Base-by-base conservation (phyloP, 2,329 filamentous ascomycete genomes). In the Colletotrichum tamarilloi region DNA sequence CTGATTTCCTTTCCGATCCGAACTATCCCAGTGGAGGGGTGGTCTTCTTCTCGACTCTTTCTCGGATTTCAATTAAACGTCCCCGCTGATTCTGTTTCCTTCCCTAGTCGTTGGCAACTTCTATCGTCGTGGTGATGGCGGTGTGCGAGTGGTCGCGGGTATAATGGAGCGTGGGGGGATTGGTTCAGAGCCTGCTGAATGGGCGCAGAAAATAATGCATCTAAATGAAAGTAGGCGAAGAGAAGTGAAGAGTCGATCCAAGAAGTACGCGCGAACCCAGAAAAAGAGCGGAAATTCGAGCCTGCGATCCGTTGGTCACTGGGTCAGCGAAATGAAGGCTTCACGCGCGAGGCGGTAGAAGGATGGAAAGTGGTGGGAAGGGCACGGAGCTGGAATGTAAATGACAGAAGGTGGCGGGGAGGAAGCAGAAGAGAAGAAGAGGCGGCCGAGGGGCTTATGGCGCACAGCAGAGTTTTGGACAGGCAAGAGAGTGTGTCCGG, bases 171-270 rank as follows among this genome's bases (percentile, higher is more conserved):
- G 26, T 55, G 26, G 69, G 59, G 57, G 57, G 74, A 67, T 75
- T 30, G 69, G 84, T 87, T 89, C 87, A 89, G 87, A 88, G 82
- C 87, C 87, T 85, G 87, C 87, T 89, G 87, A 88, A 88, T 77
- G 78, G 77, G 77, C 78, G 77, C 78, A 76, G 73, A 72, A 75
- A 72, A 62, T 62, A 73, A 77, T 77, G 77, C 80, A 81, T 82
- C 72, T 76, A 80, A 79, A 76, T 67, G 77, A 79, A 72, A 74
- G 76, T 77, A 69, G 73, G 78, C 75, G 77, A 80, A 78, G 65
- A 63, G 70, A 77, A 79, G 38, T 26, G 12, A 49, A 11, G 42
- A 49, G 56, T 62, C 46, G 49, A 32, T 57, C 58, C 57, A 46
- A 62, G 16, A 49, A 32, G 42, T 35, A 67, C 58, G 62, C 77